Conservation (phyloP, 352 stramenopile genomes). For the Aphanomyces invadans region DNA sequence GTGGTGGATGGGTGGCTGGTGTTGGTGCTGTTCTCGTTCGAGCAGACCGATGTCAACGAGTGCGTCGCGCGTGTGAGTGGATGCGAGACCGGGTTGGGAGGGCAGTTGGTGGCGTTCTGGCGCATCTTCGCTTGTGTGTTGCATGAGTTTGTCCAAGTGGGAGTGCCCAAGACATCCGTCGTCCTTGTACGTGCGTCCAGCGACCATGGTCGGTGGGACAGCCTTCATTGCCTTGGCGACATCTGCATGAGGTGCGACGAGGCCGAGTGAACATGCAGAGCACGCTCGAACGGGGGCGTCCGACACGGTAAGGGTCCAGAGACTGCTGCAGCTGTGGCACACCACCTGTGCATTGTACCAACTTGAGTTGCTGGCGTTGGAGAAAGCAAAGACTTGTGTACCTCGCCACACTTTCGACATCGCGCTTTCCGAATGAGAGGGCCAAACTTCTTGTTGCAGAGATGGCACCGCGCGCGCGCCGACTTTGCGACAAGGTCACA, state of each 20-base stretch:
- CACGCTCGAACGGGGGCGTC: not conserved
- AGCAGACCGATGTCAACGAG: too few relatives aligned
- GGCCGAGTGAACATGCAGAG: not conserved
- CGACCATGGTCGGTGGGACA: not conserved
- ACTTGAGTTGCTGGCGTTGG: not conserved
- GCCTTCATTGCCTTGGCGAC: not conserved
- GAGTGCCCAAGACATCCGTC: too few relatives aligned
- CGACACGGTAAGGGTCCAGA: not conserved
- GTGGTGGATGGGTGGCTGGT: not conserved
- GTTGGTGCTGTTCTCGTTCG: not conserved
- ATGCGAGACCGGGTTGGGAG: too few relatives aligned
- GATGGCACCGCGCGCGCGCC: conserved; percentile 42
- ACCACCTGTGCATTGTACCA: not conserved
- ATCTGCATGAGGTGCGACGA: not conserved
- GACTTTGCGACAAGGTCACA: conserved; percentile 58
- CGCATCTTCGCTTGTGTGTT: not conserved
- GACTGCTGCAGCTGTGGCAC: conserved; percentile 5
- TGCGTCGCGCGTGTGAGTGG: too few relatives aligned
- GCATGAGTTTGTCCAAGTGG: not conserved
- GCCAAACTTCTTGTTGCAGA: conserved; percentile 48
- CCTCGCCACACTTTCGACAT: conserved; percentile 64
- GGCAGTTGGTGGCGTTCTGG: too few relatives aligned
- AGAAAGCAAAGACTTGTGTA: conserved; percentile 25
- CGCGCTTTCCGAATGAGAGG: conserved; percentile 47
- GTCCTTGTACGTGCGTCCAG: too few relatives aligned